Evolutionary conservation across 2,329 filamentous ascomycete genomes (phyloP), one percentile per base, ranked within the genome.

Genomic region (Hymenoscyphus scutula): DNA sequence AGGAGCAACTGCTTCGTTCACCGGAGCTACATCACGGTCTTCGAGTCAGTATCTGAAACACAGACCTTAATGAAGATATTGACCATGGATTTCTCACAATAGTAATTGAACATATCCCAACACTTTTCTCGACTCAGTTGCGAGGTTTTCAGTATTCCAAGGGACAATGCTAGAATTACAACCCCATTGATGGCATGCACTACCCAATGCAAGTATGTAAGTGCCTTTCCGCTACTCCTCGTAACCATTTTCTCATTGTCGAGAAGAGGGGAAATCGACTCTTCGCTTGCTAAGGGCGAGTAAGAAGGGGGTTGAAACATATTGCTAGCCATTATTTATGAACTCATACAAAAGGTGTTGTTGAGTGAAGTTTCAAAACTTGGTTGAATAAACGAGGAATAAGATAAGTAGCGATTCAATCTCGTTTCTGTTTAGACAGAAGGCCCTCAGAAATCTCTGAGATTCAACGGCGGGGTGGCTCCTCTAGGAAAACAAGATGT

Each of bases 101-200:
- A 53, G 29, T 30, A 27, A 30, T 53, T 53, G 51, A 53, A 27
- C 29, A 27, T 53, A 27, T 53, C 51, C 23, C 23, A 53, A 53
- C 23, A 53, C n/a, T 19, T 19, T n/a, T 45, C 17, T 19, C 38
- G 17, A 19, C 38, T 19, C 5, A 45, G 4, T 19, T 45, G 17
- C 38, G 38, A 19, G 17, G 38, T 45, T 45, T 19, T 5, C 38
- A 45, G 38, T 10, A 45, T n/a, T 45, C 38, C 38, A 6, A 45
- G 5, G 6, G 38, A 45, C n/a, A 45, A 45, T n/a, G 38, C 38
- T 45, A 45, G 38, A 15, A 45, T 45, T 45, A 45, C 17, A 45
- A 45, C 5, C 8, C 38, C 38, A 45, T 6, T 45, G 38, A 19
- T 5, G 4, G 17, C 38, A 45, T 45, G 38, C 3, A 45, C 8